phyloP scores from a whole-genome alignment of 805 yeast genomes.

The Myxozyma kluyveri region DNA sequence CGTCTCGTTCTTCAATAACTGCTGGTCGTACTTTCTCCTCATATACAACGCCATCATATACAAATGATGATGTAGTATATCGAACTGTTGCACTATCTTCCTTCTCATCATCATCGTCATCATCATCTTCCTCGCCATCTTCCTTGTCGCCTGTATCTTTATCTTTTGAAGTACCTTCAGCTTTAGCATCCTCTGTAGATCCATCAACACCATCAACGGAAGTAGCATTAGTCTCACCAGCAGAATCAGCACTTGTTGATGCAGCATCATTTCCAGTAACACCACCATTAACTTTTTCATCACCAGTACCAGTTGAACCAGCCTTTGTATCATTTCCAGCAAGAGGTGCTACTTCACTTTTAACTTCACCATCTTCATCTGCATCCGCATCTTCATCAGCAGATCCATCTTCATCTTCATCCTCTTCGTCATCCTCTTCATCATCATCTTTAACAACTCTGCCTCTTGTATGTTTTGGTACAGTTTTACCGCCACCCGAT shows the following conservation, averaged over 20 bases:
- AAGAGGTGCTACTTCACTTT: background rate
- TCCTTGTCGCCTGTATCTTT: background rate
- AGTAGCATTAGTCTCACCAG: constrained; percentile 31
- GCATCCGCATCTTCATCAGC: constrained; percentile 31
- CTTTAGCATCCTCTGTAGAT: constrained; percentile 16
- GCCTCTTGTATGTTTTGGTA: constrained; percentile 33
- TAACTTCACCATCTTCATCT: constrained; percentile 23
- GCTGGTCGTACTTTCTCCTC: constrained; percentile 90
- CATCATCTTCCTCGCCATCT: constrained; percentile 6
- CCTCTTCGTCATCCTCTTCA: constrained; percentile 32
- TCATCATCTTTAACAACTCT: constrained; percentile 28
- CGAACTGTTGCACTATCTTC: constrained; percentile 26
- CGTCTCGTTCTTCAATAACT: constrained; percentile 89
- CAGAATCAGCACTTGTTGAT: constrained; percentile 29
- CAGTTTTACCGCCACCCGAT: constrained; percentile 37
- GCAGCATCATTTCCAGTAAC: constrained; percentile 18
- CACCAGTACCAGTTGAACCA: constrained; percentile 31
- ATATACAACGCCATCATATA: constrained; percentile 74
- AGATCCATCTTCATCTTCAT: constrained; percentile 39
- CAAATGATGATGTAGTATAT: constrained; percentile 48
- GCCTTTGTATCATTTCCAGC: constrained; percentile 7
- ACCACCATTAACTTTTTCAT: constrained; percentile 35
- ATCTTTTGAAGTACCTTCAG: constrained; percentile 1
- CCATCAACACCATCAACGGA: constrained; percentile 30
- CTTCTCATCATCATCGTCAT: constrained; percentile 1